A percentile compares a stretch with the other conserved stretches of the same genome.
These are phyloP conservation scores for Kalanchoe fedtschenkoi DNA, from an alignment of 164 flowering plant species.

Conservation along the genomic window DNA sequence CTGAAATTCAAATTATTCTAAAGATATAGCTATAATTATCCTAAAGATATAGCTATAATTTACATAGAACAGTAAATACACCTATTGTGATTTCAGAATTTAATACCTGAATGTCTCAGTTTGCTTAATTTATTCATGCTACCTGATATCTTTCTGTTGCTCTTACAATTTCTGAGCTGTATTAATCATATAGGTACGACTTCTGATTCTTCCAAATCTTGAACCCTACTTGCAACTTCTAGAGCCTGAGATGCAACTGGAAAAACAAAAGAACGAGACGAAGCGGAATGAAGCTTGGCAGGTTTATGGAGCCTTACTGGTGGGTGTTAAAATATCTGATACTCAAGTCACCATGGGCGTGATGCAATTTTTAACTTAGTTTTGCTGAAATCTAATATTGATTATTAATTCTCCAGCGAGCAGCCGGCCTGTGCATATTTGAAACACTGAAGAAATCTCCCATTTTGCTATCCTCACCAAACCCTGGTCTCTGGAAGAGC, in stretches of 20 bases:
- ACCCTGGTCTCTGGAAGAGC: conserved; percentile 34
- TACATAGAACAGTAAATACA: not conserved
- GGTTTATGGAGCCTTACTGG: conserved; percentile 86
- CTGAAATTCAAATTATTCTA: not conserved
- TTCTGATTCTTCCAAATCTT: conserved; percentile 83
- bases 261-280: conserved; percentile 71
- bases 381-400: conserved; percentile 11
- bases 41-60: too few species aligned
- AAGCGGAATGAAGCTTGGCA: conserved; percentile 94
- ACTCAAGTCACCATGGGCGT: not conserved
- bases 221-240: conserved; percentile 71
- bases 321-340: conserved; percentile 17
- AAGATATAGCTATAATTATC: not conserved
- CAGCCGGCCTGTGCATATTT: conserved; percentile 71
- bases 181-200: conserved; percentile 47
- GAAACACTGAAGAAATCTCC: conserved; percentile 55
- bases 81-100: not conserved
- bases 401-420: conserved; percentile 37
- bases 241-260: conserved; percentile 71
- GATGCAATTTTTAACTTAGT: not conserved
- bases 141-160: not conserved
- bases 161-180: not conserved
- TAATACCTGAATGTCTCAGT: not conserved
- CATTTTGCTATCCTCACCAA: conserved; percentile 37
- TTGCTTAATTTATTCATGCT: not conserved